These are phyloP conservation scores for Tephrocybe sp. DNA, from an alignment of 768 basidiomycete species.

Conservation along the genomic window DNA sequence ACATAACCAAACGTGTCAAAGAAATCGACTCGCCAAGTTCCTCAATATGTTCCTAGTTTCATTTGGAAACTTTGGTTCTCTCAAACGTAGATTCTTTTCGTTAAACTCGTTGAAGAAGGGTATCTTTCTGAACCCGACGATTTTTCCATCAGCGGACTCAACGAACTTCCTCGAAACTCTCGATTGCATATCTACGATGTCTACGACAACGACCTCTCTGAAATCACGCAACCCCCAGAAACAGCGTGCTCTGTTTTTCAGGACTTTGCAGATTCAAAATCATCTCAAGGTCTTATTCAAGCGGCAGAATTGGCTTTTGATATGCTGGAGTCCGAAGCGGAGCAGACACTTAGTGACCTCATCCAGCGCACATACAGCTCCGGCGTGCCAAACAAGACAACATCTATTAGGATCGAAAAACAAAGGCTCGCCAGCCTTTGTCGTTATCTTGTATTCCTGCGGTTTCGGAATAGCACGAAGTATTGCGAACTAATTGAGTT, in stretches of 20 bases:
- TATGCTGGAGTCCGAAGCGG: slow-evolving; percentile 40
- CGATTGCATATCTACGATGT: slow-evolving; percentile 52
- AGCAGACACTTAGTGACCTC: slow-evolving; percentile 34
- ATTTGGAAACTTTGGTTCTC: slow-evolving; percentile 51
- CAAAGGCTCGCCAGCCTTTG: slow-evolving; percentile 35
- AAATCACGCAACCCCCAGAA: slow-evolving; percentile 36
- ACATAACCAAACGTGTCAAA: no score
- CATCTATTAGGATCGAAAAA: slow-evolving; percentile 26
- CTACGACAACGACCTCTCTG: slow-evolving; percentile 46
- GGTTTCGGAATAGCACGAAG: slow-evolving; percentile 53
- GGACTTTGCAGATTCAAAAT: slow-evolving; percentile 33
- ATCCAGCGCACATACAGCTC: slow-evolving; percentile 28
- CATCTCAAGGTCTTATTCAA: slow-evolving; percentile 32
- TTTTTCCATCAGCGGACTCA: slow-evolving; percentile 12
- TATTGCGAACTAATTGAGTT: slow-evolving; percentile 40
- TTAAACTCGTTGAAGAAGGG: neutral
- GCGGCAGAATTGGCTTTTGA: slow-evolving; percentile 43
- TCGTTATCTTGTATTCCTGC: slow-evolving; percentile 51
- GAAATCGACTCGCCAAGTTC: slow-evolving; percentile 16
- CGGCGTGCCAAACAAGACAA: slow-evolving; percentile 21
- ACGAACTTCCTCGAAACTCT: slow-evolving; percentile 28
- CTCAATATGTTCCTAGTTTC: slow-evolving; percentile 43
- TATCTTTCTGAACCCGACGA: neutral
- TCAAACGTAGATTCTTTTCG: slow-evolving; percentile 37
- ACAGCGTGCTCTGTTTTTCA: slow-evolving; percentile 36